phyloP scores from a whole-genome alignment of 345 rosid genomes.

The Dovyalis caffra region DNA sequence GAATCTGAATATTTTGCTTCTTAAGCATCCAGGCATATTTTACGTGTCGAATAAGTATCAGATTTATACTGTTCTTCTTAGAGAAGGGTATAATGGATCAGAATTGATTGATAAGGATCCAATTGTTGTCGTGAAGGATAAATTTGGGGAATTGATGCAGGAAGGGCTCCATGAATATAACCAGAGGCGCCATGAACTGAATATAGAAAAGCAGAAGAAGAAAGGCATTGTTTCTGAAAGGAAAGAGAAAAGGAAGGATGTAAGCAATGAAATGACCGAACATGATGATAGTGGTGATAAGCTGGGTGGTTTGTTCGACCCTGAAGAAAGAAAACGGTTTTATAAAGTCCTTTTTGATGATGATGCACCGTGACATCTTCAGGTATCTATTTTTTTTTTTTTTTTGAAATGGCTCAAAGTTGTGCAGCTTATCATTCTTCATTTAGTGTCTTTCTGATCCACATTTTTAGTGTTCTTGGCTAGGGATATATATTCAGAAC shows the following conservation, averaged over 20 bases:
- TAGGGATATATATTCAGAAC: too few species aligned
- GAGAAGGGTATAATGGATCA: constrained; percentile 74
- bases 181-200: constrained; percentile 44
- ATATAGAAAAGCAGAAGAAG: constrained; percentile 67
- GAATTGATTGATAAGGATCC: constrained; percentile 78
- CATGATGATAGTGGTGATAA: constrained; percentile 45
- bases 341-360: constrained; percentile 75
- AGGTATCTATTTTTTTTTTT: neutral
- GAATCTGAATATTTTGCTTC: constrained; percentile 67
- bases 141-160: constrained; percentile 84
- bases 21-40: constrained; percentile 81
- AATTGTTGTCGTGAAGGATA: constrained; percentile 74
- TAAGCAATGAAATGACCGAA: constrained; percentile 35
- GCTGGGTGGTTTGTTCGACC: constrained; percentile 59
- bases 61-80: constrained; percentile 76
- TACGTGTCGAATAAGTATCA: constrained; percentile 84
- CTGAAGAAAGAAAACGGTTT: constrained; percentile 84
- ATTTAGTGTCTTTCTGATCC: too few species aligned
- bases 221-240: constrained; percentile 41
- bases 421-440: too few species aligned
- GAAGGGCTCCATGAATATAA: constrained; percentile 84
- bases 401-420: too few species aligned
- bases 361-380: constrained; percentile 24
- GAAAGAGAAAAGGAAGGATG: constrained; percentile 36
- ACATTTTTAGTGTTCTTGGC: too few species aligned